Percentiles rank a stretch among this genome's conserved stretches.
Conservation (phyloP, 768 basidiomycete genomes). For the Mycena pura region DNA sequence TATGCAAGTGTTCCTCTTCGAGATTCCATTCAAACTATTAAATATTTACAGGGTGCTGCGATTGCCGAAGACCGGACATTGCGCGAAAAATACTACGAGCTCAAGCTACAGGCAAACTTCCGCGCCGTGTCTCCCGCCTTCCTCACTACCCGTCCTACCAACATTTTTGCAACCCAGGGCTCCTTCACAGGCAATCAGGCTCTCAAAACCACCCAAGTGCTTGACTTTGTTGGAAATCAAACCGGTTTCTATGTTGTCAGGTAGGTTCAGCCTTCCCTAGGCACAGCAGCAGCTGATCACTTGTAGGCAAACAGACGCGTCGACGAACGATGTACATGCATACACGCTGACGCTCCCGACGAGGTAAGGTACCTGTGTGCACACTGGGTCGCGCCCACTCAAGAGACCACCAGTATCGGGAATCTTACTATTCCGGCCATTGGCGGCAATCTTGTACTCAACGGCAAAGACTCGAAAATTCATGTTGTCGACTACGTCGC, state of each 20-base stretch:
- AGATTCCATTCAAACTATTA: neutral
- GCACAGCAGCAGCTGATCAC: neutral
- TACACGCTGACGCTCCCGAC: slow-evolving; percentile 54
- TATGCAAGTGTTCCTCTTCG: slow-evolving; percentile 37
- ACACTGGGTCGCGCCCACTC: neutral
- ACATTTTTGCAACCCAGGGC: slow-evolving; percentile 46
- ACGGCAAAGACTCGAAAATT: slow-evolving; percentile 60
- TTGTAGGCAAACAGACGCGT: slow-evolving; percentile 47
- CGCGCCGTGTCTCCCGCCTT: slow-evolving; percentile 57
- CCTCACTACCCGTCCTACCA: slow-evolving; percentile 53
- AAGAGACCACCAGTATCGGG: slow-evolving; percentile 38
- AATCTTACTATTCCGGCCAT: slow-evolving; percentile 48
- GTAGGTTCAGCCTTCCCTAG: slow-evolving; percentile 23
- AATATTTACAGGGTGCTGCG: slow-evolving; percentile 46
- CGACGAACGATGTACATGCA: slow-evolving; percentile 43
- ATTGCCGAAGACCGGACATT: slow-evolving; percentile 59
- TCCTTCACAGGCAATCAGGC: slow-evolving; percentile 57
- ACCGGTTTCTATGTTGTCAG: slow-evolving; percentile 56
- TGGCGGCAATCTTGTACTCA: slow-evolving; percentile 50
- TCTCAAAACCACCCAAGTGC: slow-evolving; percentile 54
- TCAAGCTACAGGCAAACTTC: slow-evolving; percentile 60
- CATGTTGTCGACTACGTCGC: slow-evolving; percentile 57
- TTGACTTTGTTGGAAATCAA: slow-evolving; percentile 54
- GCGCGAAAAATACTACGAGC: slow-evolving; percentile 60
- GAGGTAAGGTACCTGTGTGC: slow-evolving; percentile 23